Evolutionary conservation across 2,329 filamentous ascomycete genomes (phyloP).

Genomic region (Chalaropsis ovoidea): DNA sequence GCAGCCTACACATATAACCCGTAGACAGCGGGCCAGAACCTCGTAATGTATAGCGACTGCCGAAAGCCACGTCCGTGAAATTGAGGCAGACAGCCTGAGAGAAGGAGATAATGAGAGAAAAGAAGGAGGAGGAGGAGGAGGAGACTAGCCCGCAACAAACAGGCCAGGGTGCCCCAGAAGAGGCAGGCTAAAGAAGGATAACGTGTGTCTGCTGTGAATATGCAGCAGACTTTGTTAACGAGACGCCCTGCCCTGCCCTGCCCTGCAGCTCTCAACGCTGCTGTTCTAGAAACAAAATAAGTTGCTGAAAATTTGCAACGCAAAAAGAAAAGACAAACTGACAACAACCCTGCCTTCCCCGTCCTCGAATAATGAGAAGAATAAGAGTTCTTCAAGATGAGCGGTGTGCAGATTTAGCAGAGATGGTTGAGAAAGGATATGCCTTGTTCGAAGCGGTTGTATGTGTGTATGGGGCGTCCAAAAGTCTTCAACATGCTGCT

Average conservation of each 20-base stretch:
- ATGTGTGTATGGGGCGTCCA: background rate
- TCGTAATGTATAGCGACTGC: conserved; percentile 5
- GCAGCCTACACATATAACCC: background rate
- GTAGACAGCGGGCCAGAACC: background rate
- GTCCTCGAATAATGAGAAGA: background rate
- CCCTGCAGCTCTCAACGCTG: too few species aligned
- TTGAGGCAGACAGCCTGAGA: background rate
- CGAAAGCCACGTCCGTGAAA: conserved; percentile 7
- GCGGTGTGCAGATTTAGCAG: conserved; percentile 1
- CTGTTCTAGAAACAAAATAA: background rate
- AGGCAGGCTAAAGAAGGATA: background rate
- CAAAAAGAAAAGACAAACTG: background rate
- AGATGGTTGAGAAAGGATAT: conserved; percentile 7
- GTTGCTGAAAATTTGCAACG: background rate
- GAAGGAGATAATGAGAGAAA: background rate
- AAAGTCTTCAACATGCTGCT: conserved; percentile 7
- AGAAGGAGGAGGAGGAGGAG: background rate
- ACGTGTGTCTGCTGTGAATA: background rate
- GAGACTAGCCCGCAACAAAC: too few species aligned
- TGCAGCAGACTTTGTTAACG: background rate
- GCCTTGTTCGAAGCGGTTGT: background rate
- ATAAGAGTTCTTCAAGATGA: background rate
- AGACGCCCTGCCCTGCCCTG: background rate
- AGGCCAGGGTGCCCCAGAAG: conserved; percentile 3
- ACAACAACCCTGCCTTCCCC: conserved; percentile 6